Conservation (phyloP, 192 early-diverging fungal genomes). For the Rhizoclosmatium sp. region DNA sequence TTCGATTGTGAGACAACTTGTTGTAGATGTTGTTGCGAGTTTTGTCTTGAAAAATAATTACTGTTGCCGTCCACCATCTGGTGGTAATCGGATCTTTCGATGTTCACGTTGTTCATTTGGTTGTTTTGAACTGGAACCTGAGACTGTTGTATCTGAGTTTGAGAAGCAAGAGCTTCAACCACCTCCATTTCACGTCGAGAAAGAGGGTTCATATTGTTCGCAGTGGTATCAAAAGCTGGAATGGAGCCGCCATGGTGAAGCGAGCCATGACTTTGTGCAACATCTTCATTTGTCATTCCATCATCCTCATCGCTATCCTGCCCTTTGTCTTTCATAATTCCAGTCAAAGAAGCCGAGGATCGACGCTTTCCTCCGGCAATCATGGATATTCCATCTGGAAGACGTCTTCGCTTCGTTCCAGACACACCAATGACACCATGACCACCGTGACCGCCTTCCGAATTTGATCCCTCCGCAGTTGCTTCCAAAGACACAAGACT, state of each 20-base stretch:
- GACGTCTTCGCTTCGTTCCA: constrained; percentile 1
- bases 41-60: no score
- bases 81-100: no score
- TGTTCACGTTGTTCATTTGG: no score
- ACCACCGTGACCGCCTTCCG: neutral
- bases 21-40: no score
- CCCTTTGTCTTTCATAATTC: neutral
- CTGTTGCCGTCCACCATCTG: no score
- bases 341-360: neutral
- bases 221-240: neutral
- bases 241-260: neutral
- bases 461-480: neutral
- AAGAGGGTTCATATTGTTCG: neutral
- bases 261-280: neutral
- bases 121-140: no score
- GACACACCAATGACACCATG: neutral
- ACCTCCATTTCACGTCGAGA: neutral
- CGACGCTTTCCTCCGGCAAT: constrained; percentile 3
- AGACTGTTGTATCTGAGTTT: no score
- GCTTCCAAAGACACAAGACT: neutral
- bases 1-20: no score
- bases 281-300: neutral
- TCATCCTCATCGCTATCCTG: neutral
- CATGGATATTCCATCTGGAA: constrained; percentile 31
- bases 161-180: no score